Conservation (phyloP, 1,284 basidiomycete species). For the Taiwanofungus camphoratus region DNA sequence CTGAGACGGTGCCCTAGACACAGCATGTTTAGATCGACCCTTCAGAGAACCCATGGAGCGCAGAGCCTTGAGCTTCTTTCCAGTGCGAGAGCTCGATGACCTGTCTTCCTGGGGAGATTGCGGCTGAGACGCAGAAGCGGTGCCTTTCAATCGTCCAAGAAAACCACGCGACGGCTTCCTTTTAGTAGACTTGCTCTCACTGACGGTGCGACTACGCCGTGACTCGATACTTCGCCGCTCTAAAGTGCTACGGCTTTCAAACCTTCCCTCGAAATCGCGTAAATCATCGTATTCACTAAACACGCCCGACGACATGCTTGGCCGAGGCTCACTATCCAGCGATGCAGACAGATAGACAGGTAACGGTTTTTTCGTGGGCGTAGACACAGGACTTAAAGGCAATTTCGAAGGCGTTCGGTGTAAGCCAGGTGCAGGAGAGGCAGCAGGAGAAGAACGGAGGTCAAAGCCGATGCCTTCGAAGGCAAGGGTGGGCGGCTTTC, state of each 20-base stretch:
- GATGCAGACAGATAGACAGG: slow-evolving; percentile 14
- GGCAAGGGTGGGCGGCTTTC: slow-evolving; percentile 82
- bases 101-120: slow-evolving; percentile 36
- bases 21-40: slow-evolving; percentile 36
- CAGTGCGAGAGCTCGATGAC: slow-evolving; percentile 25
- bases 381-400: slow-evolving; percentile 11
- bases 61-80: slow-evolving; percentile 62
- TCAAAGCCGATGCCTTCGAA: slow-evolving; percentile 79
- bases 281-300: slow-evolving; percentile 85
- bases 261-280: slow-evolving; percentile 75
- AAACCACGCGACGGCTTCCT: slow-evolving; percentile 64
- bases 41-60: slow-evolving; percentile 77
- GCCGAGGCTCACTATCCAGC: slow-evolving; percentile 29
- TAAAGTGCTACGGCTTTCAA: slow-evolving; percentile 72
- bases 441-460: slow-evolving; percentile 31
- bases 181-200: slow-evolving; percentile 32
- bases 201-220: slow-evolving; percentile 28
- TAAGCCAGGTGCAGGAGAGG: slow-evolving; percentile 12
- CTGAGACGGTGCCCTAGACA: slow-evolving; percentile 9
- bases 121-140: slow-evolving; percentile 29
- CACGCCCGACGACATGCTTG: slow-evolving; percentile 36
- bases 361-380: slow-evolving; percentile 9
- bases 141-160: slow-evolving; percentile 51
- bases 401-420: slow-evolving; percentile 13
- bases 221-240: slow-evolving; percentile 35